Evolutionary conservation across 2,329 filamentous ascomycete genomes (phyloP), one percentile per base, ranked within the genome.

Genomic region (Phyllosticta citrichinensis): DNA sequence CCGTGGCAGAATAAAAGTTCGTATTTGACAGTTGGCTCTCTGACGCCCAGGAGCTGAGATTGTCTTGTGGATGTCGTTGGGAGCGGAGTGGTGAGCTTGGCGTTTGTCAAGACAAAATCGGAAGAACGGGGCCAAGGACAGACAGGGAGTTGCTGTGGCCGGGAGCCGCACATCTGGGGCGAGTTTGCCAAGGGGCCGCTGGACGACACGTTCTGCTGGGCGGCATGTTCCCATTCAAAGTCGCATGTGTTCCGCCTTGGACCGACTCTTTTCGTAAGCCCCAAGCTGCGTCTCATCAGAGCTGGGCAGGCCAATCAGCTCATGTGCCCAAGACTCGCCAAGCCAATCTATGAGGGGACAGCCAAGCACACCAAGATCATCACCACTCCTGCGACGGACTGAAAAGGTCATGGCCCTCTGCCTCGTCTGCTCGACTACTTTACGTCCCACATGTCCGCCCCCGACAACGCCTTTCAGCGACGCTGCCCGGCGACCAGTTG

Each of bases 321-420:
- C n/a, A n/a, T n/a, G n/a, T n/a, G 2, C n/a, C 30, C 8, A 24
- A 8, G 58, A 40, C 58, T 51, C 50, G 52, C 58, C 56, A 33
- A 58, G 50, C n/a, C n/a, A n/a, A 20, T 24, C 27, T 58, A 47
- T 47, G 40, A 47, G 40, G 40, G 53, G 53, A 56, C 53, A 30
- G 58, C 58, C 58, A 60, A 60, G 58, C 55, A 53, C 33, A 30
- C 58, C 58, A 60, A 60, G 53, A 55, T 54, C 58, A 54, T 54
- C 55, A 60, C 58, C 58, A 60, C 52, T 47, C 11, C 25, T 20
- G 11, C 33, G 33, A n/a, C 24, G 52, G n/a, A 52, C 51, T 27
- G 55, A 60, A 47, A 52, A 51, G 35, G 52, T 12, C 58, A 47
- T 27, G 35, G 53, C 40, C 35, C 14, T 20, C 35, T 52, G 58